Conservation (phyloP, 2,329 filamentous ascomycete genomes). For the Colletotrichum cordylinicola region DNA sequence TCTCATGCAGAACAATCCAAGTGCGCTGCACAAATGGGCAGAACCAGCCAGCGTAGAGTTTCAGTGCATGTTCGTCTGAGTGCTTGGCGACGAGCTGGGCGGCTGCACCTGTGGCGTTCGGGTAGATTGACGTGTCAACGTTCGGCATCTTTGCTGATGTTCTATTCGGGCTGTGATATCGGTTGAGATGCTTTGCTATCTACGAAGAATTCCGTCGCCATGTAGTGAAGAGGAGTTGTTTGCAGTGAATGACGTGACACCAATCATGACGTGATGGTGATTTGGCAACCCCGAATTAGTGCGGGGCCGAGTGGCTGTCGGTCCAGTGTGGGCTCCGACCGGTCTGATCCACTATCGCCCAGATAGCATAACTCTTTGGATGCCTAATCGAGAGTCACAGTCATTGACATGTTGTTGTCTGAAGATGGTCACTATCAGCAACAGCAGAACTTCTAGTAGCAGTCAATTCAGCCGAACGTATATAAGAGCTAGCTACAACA, state of each 20-base stretch:
- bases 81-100: slow-evolving; percentile 52
- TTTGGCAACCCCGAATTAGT: neutral
- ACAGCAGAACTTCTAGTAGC: neutral
- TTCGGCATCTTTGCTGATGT: slow-evolving; percentile 38
- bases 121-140: slow-evolving; percentile 54
- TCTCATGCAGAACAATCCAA: slow-evolving; percentile 78
- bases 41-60: slow-evolving; percentile 79
- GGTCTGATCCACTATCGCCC: neutral
- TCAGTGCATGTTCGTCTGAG: slow-evolving; percentile 55
- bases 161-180: neutral
- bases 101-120: slow-evolving; percentile 54
- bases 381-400: neutral
- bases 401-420: neutral
- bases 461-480: neutral
- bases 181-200: neutral
- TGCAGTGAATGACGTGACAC: neutral
- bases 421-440: neutral
- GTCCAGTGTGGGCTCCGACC: neutral
- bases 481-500: neutral
- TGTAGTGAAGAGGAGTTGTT: neutral
- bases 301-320: neutral
- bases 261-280: slow-evolving; percentile 9
- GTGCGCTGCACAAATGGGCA: slow-evolving; percentile 73
- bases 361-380: neutral
- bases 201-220: neutral